Evolutionary conservation across 2,329 filamentous ascomycete genomes (phyloP).

Genomic region (Ophiostoma montium): DNA sequence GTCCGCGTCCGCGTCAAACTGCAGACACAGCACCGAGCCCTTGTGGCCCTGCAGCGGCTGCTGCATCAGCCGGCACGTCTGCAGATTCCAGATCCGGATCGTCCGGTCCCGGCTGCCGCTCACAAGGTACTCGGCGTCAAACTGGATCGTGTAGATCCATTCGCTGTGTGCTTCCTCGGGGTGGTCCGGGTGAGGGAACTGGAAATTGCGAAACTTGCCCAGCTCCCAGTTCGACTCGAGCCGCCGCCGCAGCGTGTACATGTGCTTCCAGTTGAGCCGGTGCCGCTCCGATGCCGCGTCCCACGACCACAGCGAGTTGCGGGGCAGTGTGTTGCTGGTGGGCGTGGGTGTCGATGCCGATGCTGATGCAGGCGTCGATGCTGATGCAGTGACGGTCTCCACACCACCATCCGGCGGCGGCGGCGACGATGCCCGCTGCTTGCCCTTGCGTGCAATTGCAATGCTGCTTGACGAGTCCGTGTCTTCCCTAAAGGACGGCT

Average conservation of each 20-base stretch:
- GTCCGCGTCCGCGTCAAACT: constrained; percentile 78
- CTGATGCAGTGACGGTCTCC: neutral
- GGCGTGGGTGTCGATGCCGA: neutral
- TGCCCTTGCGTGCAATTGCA: constrained; percentile 18
- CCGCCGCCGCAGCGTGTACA: constrained; percentile 75
- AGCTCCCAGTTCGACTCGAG: constrained; percentile 87
- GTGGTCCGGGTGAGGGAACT: constrained; percentile 71
- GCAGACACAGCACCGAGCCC: constrained; percentile 84
- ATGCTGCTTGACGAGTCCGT: neutral
- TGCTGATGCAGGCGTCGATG: neutral
- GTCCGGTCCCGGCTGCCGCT: constrained; percentile 85
- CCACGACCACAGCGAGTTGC: constrained; percentile 33
- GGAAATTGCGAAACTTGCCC: constrained; percentile 72
- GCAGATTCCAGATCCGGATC: constrained; percentile 79
- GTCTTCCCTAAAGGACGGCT: neutral
- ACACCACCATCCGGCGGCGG: neutral
- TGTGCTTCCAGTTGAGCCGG: constrained; percentile 79
- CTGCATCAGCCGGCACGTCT: constrained; percentile 61
- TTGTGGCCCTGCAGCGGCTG: constrained; percentile 62
- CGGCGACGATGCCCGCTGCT: constrained; percentile 20
- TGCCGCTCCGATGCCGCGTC: constrained; percentile 33
- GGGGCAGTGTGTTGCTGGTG: neutral
- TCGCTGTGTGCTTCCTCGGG: constrained; percentile 75
- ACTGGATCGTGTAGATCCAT: constrained; percentile 92
- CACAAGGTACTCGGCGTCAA: constrained; percentile 70